These are phyloP conservation scores for Malassezia arunalokei DNA, from an alignment of 1,284 basidiomycete species.

Conservation along the genomic window DNA sequence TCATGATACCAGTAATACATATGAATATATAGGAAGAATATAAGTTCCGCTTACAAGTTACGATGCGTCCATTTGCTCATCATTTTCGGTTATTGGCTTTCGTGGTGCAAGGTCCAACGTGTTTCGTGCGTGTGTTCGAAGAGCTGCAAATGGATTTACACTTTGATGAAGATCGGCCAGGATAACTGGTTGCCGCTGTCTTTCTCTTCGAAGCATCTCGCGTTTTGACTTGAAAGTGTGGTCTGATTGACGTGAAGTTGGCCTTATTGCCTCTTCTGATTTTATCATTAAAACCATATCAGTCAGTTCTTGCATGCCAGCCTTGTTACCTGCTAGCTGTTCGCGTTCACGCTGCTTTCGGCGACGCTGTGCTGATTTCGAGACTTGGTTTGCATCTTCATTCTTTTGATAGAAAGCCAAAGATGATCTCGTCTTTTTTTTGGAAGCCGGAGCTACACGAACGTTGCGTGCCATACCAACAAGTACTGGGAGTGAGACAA, in stretches of 20 bases:
- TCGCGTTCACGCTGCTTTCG: constrained; percentile 31
- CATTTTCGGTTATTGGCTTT: too few relatives aligned
- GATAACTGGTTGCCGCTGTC: constrained; percentile 32
- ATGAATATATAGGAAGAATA: too few relatives aligned
- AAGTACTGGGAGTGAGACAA: too few relatives aligned
- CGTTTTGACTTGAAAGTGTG: background rate
- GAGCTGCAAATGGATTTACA: constrained; percentile 34
- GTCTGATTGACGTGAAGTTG: background rate
- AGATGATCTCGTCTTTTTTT: constrained; percentile 12
- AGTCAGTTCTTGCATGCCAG: constrained; percentile 29
- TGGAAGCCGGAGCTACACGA: background rate
- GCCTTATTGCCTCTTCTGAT: background rate
- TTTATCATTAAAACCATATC: constrained; percentile 14
- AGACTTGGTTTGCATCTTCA: constrained; percentile 5
- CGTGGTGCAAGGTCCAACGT: constrained; percentile 17
- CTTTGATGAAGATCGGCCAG: constrained; percentile 29
- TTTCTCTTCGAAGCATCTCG: constrained; percentile 17
- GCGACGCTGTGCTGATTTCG: constrained; percentile 29
- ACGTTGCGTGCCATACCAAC: background rate
- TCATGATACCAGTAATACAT: background rate
- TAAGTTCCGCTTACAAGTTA: too few relatives aligned
- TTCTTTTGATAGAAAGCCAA: background rate
- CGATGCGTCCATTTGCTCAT: too few relatives aligned
- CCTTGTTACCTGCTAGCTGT: constrained; percentile 29
- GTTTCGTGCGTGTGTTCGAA: constrained; percentile 35